Conservation (phyloP, 2,329 filamentous ascomycete genomes). For the Claviceps arundinis region DNA sequence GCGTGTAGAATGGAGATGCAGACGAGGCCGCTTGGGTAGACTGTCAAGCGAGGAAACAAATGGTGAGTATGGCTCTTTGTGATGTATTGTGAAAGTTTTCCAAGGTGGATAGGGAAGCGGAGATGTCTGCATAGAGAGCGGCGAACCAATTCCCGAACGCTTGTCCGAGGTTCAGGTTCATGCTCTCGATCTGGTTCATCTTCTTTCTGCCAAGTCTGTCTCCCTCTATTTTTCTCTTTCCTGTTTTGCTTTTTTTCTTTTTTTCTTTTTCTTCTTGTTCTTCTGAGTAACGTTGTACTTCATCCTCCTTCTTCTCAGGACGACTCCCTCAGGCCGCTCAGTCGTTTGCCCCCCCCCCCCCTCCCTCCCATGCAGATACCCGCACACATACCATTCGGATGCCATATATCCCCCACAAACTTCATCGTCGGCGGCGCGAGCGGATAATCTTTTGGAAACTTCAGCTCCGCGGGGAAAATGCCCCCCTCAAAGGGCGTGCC, state of each 20-base stretch:
- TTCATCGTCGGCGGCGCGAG: slow-evolving; percentile 91
- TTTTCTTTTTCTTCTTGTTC: not conserved
- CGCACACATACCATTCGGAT: slow-evolving; percentile 65
- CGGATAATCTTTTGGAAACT: slow-evolving; percentile 95
- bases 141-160: no score
- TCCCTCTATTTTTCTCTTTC: not conserved
- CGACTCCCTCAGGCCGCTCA: no score
- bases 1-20: slow-evolving; percentile 98
- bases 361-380: not conserved
- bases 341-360: no score
- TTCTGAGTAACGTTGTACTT: not conserved
- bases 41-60: slow-evolving; percentile 28
- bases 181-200: no score
- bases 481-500: slow-evolving; percentile 94
- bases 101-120: no score
- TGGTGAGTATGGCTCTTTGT: not conserved
- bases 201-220: no score
- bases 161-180: no score
- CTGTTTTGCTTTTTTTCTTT: not conserved
- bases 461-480: slow-evolving; percentile 87
- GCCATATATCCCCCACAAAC: slow-evolving; percentile 88
- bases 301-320: no score
- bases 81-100: no score
- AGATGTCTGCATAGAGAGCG: no score
- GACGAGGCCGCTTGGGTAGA: slow-evolving; percentile 82